phyloP scores from a whole-genome alignment of 805 yeast species.

The Wickerhamomyces bisporus region DNA sequence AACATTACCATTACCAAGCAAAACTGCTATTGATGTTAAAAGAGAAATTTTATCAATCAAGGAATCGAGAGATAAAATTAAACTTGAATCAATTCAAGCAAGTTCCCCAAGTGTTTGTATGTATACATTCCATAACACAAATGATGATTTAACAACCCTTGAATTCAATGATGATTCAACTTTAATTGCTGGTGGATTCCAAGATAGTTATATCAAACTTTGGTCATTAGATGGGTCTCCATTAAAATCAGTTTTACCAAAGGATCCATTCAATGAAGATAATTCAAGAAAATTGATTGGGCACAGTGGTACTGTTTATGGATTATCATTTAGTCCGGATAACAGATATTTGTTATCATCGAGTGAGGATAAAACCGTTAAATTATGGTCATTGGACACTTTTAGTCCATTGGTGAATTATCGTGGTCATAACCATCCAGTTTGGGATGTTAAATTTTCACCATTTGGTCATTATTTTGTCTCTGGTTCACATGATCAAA shows the following conservation, averaged over 20 bases:
- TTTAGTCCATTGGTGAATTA: slow-evolving; percentile 86
- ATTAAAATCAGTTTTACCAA: slow-evolving; percentile 53
- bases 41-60: slow-evolving; percentile 72
- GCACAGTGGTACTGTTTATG: slow-evolving; percentile 92
- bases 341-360: slow-evolving; percentile 72
- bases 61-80: slow-evolving; percentile 74
- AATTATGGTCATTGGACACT: slow-evolving; percentile 93
- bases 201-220: slow-evolving; percentile 82
- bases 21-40: slow-evolving; percentile 73
- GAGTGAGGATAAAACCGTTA: slow-evolving; percentile 87
- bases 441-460: slow-evolving; percentile 94
- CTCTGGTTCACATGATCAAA: slow-evolving; percentile 97
- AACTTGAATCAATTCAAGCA: slow-evolving; percentile 65
- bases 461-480: slow-evolving; percentile 97
- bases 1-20: slow-evolving; percentile 78
- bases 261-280: slow-evolving; percentile 44
- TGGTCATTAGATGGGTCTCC: slow-evolving; percentile 95
- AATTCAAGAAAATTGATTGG: slow-evolving; percentile 61
- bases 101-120: slow-evolving; percentile 91
- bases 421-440: slow-evolving; percentile 93
- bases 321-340: slow-evolving; percentile 87
- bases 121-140: slow-evolving; percentile 97
- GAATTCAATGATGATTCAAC: slow-evolving; percentile 86
- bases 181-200: slow-evolving; percentile 89
- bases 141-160: slow-evolving; percentile 79